Evolutionary conservation across 1,284 basidiomycete genomes (phyloP).

Genomic region (Ustilago loliicola): DNA sequence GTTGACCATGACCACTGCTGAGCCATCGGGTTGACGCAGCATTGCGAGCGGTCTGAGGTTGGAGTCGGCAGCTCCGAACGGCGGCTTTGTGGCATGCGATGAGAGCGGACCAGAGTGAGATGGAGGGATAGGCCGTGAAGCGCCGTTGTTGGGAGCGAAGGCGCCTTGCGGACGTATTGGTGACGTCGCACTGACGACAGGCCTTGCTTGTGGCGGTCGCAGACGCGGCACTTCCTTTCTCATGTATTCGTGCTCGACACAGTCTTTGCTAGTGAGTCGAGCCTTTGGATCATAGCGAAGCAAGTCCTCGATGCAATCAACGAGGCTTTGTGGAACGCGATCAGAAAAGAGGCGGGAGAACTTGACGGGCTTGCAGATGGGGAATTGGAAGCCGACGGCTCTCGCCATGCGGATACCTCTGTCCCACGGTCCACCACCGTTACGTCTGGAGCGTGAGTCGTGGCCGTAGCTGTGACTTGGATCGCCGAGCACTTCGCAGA

Average conservation of each 20-base stretch:
- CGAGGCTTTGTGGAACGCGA: conserved; percentile 81
- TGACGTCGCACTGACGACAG: conserved; percentile 50
- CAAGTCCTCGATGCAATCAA: conserved; percentile 92
- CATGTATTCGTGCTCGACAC: conserved; percentile 89
- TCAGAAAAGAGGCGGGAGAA: conserved; percentile 84
- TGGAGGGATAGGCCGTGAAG: conserved; percentile 47
- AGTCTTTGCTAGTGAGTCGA: conserved; percentile 86
- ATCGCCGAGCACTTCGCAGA: conserved; percentile 92
- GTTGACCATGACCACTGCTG: conserved; percentile 30
- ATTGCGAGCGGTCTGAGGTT: conserved; percentile 41
- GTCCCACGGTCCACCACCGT: conserved; percentile 90
- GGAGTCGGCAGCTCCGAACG: conserved; percentile 53
- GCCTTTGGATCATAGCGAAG: conserved; percentile 90
- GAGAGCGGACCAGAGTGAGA: conserved; percentile 54
- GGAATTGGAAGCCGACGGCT: conserved; percentile 88
- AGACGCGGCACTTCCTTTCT: conserved; percentile 75
- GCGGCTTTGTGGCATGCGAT: conserved; percentile 28
- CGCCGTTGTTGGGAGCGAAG: conserved; percentile 8
- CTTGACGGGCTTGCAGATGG: conserved; percentile 82
- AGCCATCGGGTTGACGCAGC: conserved; percentile 40
- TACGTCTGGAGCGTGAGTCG: conserved; percentile 78
- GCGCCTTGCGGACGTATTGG: conserved; percentile 32
- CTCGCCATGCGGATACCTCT: conserved; percentile 87
- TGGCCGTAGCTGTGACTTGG: conserved; percentile 85
- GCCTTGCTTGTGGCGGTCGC: conserved; percentile 57